Evolutionary conservation across 106 monocot genomes (phyloP).

Genomic region (Allium sativum): DNA sequence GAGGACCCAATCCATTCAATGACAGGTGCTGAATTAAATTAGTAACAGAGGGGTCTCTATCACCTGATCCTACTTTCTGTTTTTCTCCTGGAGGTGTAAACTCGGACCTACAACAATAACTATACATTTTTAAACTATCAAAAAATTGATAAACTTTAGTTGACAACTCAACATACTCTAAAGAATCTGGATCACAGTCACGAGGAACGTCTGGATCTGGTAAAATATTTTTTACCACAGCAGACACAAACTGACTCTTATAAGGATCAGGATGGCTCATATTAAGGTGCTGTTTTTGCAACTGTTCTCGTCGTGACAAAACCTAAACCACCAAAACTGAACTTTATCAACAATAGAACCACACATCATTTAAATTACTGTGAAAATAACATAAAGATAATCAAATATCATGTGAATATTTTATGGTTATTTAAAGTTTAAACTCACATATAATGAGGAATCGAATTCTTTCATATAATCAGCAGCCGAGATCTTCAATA

Average conservation of each 20-base stretch:
- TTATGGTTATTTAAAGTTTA: neutral
- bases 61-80: constrained; percentile 58
- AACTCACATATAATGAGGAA: constrained; percentile 56
- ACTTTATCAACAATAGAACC: neutral
- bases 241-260: constrained; percentile 25
- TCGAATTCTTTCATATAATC: constrained; percentile 78
- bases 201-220: constrained; percentile 54
- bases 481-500: constrained; percentile 55
- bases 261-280: constrained; percentile 16
- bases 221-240: constrained; percentile 49
- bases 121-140: neutral
- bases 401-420: neutral
- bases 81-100: constrained; percentile 23
- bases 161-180: constrained; percentile 28
- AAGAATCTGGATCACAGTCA: constrained; percentile 26
- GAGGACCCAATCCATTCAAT: constrained; percentile 57
- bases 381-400: constrained; percentile 1
- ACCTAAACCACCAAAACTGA: constrained; percentile 21
- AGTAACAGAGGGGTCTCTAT: constrained; percentile 43
- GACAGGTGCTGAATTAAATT: constrained; percentile 48
- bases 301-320: constrained; percentile 42
- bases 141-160: neutral
- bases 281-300: constrained; percentile 28
- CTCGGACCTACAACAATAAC: constrained; percentile 32
- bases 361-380: neutral